These are phyloP conservation scores for Coniochaeta ligniaria DNA, from an alignment of 2,329 filamentous ascomycete genomes.

Conservation along the genomic window DNA sequence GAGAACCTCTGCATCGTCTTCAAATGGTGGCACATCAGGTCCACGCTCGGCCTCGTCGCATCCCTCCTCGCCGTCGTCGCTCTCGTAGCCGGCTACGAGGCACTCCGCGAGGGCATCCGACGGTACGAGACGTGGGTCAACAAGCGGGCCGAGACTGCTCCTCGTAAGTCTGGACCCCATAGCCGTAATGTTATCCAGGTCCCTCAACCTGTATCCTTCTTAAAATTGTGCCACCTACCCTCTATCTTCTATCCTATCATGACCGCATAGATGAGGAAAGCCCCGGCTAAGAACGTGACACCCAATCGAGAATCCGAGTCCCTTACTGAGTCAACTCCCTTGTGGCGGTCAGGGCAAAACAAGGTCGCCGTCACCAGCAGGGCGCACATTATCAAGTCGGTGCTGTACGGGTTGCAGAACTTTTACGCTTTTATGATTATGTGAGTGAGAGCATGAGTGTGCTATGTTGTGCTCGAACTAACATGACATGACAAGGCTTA, in stretches of 20 bases:
- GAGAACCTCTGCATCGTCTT: constrained; percentile 95
- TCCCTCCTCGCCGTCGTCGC: constrained; percentile 78
- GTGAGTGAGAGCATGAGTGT: constrained; percentile 51
- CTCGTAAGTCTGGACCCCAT: constrained; percentile 37
- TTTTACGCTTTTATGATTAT: constrained; percentile 99
- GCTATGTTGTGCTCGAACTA: background rate
- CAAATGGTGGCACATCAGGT: constrained; percentile 77
- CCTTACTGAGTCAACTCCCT: constrained; percentile 56
- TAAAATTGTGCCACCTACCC: background rate
- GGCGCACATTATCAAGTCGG: constrained; percentile 71
- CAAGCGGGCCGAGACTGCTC: constrained; percentile 37
- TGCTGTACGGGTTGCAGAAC: constrained; percentile 84
- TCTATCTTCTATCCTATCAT: background rate
- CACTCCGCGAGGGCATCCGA: constrained; percentile 67
- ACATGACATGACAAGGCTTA: constrained; percentile 55
- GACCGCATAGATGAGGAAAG: background rate
- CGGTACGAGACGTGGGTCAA: constrained; percentile 62
- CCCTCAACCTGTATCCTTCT: background rate
- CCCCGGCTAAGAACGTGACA: constrained; percentile 6
- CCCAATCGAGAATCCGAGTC: constrained; percentile 18
- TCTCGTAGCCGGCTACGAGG: constrained; percentile 89
- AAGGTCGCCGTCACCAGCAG: constrained; percentile 53
- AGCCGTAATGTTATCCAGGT: background rate
- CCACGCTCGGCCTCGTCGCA: constrained; percentile 65
- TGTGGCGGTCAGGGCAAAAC: constrained; percentile 67